Conservation (phyloP, 1,284 basidiomycete species). For the Rhodotorula mucilaginosa region DNA sequence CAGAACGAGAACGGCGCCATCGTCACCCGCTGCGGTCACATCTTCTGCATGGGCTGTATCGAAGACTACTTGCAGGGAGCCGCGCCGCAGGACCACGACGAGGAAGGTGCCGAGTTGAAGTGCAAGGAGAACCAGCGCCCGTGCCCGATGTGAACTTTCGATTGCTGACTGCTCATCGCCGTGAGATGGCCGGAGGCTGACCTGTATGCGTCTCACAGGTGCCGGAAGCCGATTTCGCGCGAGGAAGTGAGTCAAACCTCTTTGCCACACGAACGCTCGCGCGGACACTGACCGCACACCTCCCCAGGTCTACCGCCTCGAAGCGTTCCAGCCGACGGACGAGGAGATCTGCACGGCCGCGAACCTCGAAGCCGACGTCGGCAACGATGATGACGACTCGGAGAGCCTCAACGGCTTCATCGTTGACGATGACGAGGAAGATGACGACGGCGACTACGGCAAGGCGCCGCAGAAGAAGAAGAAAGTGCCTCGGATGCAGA, state of each 20-base stretch:
- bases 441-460: constrained; percentile 28
- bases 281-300: not conserved
- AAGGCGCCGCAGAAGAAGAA: constrained; percentile 61
- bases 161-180: not conserved
- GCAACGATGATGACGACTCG: constrained; percentile 31
- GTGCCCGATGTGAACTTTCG: constrained; percentile 18
- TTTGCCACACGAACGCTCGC: too few species aligned
- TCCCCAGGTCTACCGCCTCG: constrained; percentile 20
- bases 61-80: constrained; percentile 10
- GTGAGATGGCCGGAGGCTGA: not conserved
- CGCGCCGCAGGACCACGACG: constrained; percentile 12
- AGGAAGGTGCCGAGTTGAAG: constrained; percentile 13
- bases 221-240: constrained; percentile 31
- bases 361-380: constrained; percentile 55
- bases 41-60: constrained; percentile 27
- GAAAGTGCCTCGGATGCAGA: constrained; percentile 20
- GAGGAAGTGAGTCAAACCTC: constrained; percentile 1
- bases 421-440: constrained; percentile 21
- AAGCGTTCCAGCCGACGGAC: constrained; percentile 39
- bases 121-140: constrained; percentile 34
- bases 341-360: constrained; percentile 22
- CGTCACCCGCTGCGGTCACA: constrained; percentile 27
- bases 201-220: not conserved
- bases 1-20: constrained; percentile 9
- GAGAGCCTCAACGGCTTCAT: constrained; percentile 29